Conservation (phyloP, 805 yeast genomes). For the Kodamaea hsintzibuensis region DNA sequence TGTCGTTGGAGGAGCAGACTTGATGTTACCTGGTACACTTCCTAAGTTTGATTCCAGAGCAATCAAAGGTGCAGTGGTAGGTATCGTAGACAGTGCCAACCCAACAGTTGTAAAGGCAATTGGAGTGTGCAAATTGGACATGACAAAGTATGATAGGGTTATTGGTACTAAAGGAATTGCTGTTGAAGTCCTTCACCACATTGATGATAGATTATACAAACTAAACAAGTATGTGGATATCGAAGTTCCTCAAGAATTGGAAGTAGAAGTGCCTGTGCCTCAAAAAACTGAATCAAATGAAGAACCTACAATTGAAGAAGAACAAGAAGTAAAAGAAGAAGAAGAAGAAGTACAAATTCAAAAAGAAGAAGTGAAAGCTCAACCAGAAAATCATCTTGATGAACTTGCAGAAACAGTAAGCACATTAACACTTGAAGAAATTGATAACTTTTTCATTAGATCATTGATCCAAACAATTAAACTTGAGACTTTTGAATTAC, state of each 20-base stretch:
- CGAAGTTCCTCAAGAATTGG: conserved; percentile 26
- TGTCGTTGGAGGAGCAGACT: conserved; percentile 75
- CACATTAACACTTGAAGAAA: conserved; percentile 55
- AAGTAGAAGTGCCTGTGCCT: conserved; percentile 5
- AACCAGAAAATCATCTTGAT: conserved; percentile 14
- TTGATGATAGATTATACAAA: conserved; percentile 63
- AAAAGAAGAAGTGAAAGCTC: conserved; percentile 6
- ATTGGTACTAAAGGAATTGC: conserved; percentile 78
- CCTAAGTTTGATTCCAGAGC: conserved; percentile 57
- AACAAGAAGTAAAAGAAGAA: conserved; percentile 15
- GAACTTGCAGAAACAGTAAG: conserved; percentile 39
- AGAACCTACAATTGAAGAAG: conserved; percentile 20
- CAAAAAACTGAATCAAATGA: conserved; percentile 22
- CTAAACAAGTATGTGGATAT: conserved; percentile 49
- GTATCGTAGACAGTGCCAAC: conserved; percentile 57
- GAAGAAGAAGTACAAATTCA: conserved; percentile 11
- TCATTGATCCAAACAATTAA: conserved; percentile 72
- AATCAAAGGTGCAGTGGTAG: conserved; percentile 62
- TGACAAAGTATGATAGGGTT: conserved; percentile 46
- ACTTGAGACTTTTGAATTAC: conserved; percentile 55
- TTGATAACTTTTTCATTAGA: conserved; percentile 72
- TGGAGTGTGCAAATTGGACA: conserved; percentile 57
- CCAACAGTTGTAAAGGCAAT: conserved; percentile 73
- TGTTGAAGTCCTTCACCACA: conserved; percentile 65
- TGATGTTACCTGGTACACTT: conserved; percentile 73